Evolutionary conservation across 768 basidiomycete species (phyloP).

Genomic region (Polyporus arcularius): DNA sequence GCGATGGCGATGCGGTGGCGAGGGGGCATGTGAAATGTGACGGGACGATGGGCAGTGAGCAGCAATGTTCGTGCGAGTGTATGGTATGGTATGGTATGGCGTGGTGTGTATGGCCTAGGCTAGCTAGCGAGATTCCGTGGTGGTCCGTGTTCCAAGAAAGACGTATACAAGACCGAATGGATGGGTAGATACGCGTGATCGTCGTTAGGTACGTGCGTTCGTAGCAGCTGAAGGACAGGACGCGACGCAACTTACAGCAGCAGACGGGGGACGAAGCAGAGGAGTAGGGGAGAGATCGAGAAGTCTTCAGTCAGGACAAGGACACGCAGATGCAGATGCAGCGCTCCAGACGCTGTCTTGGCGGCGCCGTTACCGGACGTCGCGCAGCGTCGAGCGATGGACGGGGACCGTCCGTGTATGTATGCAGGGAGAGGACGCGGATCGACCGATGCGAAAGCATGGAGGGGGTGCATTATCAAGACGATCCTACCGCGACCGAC

Average conservation of each 20-base stretch:
- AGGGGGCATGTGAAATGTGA: background rate
- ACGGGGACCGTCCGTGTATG: too few species aligned
- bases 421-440: too few species aligned
- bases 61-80: conserved; percentile 11
- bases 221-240: background rate
- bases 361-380: too few species aligned
- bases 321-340: too few species aligned
- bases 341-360: too few species aligned
- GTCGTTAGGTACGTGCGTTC: background rate
- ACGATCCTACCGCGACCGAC: too few species aligned
- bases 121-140: background rate
- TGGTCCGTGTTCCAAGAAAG: background rate
- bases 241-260: too few species aligned
- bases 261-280: background rate
- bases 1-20: too few species aligned
- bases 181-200: background rate
- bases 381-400: too few species aligned
- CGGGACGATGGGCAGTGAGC: background rate
- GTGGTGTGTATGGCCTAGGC: background rate
- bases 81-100: background rate
- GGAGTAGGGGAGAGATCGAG: background rate
- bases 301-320: too few species aligned
- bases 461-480: too few species aligned
- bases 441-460: too few species aligned
- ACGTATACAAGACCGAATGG: background rate